Conservation (phyloP, 2,329 filamentous ascomycete species). For the Metarhizium guizhouense region DNA sequence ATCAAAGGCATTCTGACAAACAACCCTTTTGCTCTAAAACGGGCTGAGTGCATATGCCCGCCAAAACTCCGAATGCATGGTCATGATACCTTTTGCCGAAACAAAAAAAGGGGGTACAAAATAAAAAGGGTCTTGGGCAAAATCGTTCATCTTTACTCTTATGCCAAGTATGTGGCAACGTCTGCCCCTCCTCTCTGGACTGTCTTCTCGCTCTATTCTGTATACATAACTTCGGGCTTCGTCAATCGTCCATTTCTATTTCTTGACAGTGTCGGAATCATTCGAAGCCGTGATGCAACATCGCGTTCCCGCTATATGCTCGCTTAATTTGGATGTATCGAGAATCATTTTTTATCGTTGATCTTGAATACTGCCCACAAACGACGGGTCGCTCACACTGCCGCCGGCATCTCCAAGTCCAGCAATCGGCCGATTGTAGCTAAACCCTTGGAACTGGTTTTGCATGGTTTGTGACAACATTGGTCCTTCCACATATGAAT, state of each 20-base stretch:
- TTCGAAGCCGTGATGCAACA: not conserved
- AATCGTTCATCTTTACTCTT: not conserved
- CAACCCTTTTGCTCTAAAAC: not conserved
- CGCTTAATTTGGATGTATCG: not conserved
- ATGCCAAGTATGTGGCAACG: constrained; percentile 1
- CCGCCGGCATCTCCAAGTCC: constrained; percentile 89
- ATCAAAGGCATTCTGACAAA: not conserved
- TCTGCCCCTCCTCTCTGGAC: not conserved
- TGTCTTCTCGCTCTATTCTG: not conserved
- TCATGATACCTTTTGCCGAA: not conserved
- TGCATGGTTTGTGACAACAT: constrained; percentile 93
- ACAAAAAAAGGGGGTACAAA: not conserved
- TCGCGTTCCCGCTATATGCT: not conserved
- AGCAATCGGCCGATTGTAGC: constrained; percentile 91
- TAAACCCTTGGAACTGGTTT: constrained; percentile 92
- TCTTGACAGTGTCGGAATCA: not conserved
- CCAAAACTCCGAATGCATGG: constrained; percentile 11
- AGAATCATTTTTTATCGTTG: constrained; percentile 18
- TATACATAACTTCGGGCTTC: not conserved
- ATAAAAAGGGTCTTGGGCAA: not conserved
- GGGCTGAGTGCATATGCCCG: constrained; percentile 4
- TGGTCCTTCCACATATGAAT: constrained; percentile 88
- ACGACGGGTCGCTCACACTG: constrained; percentile 80
- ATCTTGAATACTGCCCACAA: constrained; percentile 53
- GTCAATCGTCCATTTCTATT: not conserved